Evolutionary conservation across 495 filamentous ascomycete genomes (phyloP), one percentile per base, ranked within the genome.

Genomic region (Hypoxylon fuscum): DNA sequence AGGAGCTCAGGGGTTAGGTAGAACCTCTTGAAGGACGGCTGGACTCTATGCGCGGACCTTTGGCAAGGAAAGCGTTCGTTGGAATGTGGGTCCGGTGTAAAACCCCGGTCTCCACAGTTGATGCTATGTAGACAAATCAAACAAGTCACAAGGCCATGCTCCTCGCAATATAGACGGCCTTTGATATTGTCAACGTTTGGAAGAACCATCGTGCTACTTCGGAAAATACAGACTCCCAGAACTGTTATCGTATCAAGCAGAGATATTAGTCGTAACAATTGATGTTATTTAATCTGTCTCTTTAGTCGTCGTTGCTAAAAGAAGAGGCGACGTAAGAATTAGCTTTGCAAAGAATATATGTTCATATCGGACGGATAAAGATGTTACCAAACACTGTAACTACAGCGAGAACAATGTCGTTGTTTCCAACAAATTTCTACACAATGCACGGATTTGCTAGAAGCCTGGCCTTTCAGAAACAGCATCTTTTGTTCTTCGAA

Each of bases 91-190:
- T 38, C 4, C 1, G 43, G 32, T 8, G 42, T 42, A 0, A 0
- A 4, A 2, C 55, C 48, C 10, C 12, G 2, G 1, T 38, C 11
- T 14, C 7, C 10, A 0, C 22, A 11, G 9, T 64, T 58, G 18
- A 64, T 52, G 27, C 48, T 53, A 38, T 64, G 60, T 9, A 64
- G 12, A 22, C 60, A 64, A 41, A 14, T 3, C 12, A 21, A 18
- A 12, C 60, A 64, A 20, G 47, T 58, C 3, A 57, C 15, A 15
- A 18, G 54, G 10, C 2, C 15, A n/a, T 64, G 60, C 12, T 5
- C 0, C n/a, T 15, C 5, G 25, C 60, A 64, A 14, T 14, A 17
- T 20, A 51, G 15, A n/a, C 10, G 17, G 14, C 3, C 12, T n/a
- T 29, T n/a, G n/a, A n/a, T n/a, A n/a, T n/a, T n/a, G n/a, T 38